Conservation (phyloP, 2,329 filamentous ascomycete species). For the Moelleriella libera region DNA sequence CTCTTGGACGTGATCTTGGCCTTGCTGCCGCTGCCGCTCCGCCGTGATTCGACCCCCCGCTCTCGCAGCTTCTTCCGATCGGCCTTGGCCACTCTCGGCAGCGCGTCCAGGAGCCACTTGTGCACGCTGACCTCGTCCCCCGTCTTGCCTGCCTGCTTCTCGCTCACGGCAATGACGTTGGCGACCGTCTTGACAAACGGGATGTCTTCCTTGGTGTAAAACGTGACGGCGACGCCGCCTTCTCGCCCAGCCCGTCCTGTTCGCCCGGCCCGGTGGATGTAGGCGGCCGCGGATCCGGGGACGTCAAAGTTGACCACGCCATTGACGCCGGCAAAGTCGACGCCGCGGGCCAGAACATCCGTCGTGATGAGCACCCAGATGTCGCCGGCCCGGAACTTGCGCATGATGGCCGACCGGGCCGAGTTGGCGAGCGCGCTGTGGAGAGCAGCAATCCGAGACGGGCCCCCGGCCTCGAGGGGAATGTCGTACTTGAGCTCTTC, state of each 20-base stretch:
- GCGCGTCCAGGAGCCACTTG: slow-evolving; percentile 75
- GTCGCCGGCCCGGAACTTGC: slow-evolving; percentile 78
- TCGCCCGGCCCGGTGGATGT: slow-evolving; percentile 85
- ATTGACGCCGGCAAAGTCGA: slow-evolving; percentile 91
- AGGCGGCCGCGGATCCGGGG: slow-evolving; percentile 75
- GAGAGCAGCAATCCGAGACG: slow-evolving; percentile 72
- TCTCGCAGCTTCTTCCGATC: slow-evolving; percentile 73
- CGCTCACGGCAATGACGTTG: slow-evolving; percentile 76
- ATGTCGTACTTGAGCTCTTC: slow-evolving; percentile 92
- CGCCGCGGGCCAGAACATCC: slow-evolving; percentile 77
- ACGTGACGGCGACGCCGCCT: slow-evolving; percentile 80
- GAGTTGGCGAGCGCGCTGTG: slow-evolving; percentile 74
- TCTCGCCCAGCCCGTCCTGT: slow-evolving; percentile 79
- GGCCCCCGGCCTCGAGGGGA: slow-evolving; percentile 71
- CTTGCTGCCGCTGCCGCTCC: slow-evolving; percentile 23
- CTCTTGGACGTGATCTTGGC: slow-evolving; percentile 73
- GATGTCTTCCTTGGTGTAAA: slow-evolving; percentile 92
- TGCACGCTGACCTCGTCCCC: slow-evolving; percentile 48
- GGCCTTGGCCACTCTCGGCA: slow-evolving; percentile 73
- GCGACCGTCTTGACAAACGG: slow-evolving; percentile 80
- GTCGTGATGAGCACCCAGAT: slow-evolving; percentile 97
- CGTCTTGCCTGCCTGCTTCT: slow-evolving; percentile 49
- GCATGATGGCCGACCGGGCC: slow-evolving; percentile 68
- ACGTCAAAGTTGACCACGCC: slow-evolving; percentile 97
- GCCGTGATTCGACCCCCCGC: slow-evolving; percentile 63